phyloP scores from a whole-genome alignment of 352 stramenopile species.

The Phytophthora megakarya region DNA sequence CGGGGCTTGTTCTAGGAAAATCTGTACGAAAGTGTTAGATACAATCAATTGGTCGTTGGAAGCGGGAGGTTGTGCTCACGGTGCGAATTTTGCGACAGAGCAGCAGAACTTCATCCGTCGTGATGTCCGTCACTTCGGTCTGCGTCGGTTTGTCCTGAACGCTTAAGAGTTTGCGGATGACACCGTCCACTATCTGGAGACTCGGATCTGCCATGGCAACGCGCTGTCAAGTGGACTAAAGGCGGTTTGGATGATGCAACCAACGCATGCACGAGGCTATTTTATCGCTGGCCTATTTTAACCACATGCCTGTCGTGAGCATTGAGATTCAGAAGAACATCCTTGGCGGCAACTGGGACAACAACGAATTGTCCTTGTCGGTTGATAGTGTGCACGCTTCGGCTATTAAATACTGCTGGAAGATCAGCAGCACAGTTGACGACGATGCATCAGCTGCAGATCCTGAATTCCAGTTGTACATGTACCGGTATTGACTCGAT shows the following conservation, averaged over 20 bases:
- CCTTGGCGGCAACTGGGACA: no score
- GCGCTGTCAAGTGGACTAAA: slow-evolving; percentile 2
- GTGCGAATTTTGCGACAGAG: slow-evolving; percentile 79
- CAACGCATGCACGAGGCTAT: slow-evolving; percentile 12
- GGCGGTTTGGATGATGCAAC: slow-evolving; percentile 5
- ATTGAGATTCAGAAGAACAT: no score
- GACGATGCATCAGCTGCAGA: not conserved
- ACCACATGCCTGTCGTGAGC: no score
- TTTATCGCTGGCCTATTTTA: slow-evolving; percentile 9
- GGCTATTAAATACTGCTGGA: not conserved
- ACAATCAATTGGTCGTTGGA: not conserved
- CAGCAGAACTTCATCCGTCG: slow-evolving; percentile 76
- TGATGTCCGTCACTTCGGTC: slow-evolving; percentile 81
- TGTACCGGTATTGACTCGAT: no score
- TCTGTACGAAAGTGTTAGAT: slow-evolving; percentile 33
- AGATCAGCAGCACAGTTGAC: not conserved
- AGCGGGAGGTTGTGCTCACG: slow-evolving; percentile 31
- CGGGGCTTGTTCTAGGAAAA: slow-evolving; percentile 94
- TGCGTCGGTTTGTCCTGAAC: slow-evolving; percentile 79
- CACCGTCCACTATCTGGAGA: slow-evolving; percentile 58
- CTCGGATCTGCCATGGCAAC: slow-evolving; percentile 48
- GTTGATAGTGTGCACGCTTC: no score
- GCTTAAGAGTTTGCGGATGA: slow-evolving; percentile 77
- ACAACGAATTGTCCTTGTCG: no score
- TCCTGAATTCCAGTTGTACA: no score